Percentiles rank a stretch among this genome's conserved stretches.
phyloP scores from a whole-genome alignment of 2,329 filamentous ascomycete species.

The Fusarium tricinctum region DNA sequence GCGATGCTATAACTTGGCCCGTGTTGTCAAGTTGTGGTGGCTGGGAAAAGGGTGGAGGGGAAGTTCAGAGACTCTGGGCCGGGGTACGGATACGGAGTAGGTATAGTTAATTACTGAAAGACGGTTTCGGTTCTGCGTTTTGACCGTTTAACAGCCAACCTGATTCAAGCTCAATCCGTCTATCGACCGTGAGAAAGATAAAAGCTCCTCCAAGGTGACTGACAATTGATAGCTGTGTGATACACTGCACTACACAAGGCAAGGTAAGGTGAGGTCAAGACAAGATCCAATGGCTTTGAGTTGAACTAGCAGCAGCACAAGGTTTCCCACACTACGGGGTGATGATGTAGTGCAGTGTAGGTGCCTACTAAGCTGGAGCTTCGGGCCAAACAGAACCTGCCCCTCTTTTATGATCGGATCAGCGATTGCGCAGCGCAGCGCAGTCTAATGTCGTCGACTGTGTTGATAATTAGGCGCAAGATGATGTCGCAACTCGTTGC shows the following conservation, averaged over 20 bases:
- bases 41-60: constrained; percentile 35
- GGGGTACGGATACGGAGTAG: neutral
- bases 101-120: neutral
- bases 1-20: constrained; percentile 24
- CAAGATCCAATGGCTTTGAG: constrained; percentile 1
- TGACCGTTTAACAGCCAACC: neutral
- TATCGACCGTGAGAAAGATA: neutral
- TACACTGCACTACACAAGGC: constrained; percentile 1
- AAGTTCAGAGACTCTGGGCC: constrained; percentile 5
- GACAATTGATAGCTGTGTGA: constrained; percentile 5
- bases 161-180: constrained; percentile 1
- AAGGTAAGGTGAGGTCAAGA: neutral
- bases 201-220: neutral
- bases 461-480: constrained; percentile 6
- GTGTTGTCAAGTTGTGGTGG: constrained; percentile 20
- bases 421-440: constrained; percentile 24
- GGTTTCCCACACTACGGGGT: constrained; percentile 34
- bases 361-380: constrained; percentile 34
- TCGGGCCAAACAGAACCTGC: constrained; percentile 34
- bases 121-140: constrained; percentile 10
- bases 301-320: constrained; percentile 32
- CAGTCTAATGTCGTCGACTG: neutral
- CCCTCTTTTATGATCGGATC: constrained; percentile 45
- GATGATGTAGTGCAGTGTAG: constrained; percentile 39
- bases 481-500: constrained; percentile 17